Percentiles rank a stretch among this genome's conserved stretches.
Evolutionary conservation across 2,329 filamentous ascomycete genomes (phyloP).

Genomic region (Lasiodiplodia gonubiensis): DNA sequence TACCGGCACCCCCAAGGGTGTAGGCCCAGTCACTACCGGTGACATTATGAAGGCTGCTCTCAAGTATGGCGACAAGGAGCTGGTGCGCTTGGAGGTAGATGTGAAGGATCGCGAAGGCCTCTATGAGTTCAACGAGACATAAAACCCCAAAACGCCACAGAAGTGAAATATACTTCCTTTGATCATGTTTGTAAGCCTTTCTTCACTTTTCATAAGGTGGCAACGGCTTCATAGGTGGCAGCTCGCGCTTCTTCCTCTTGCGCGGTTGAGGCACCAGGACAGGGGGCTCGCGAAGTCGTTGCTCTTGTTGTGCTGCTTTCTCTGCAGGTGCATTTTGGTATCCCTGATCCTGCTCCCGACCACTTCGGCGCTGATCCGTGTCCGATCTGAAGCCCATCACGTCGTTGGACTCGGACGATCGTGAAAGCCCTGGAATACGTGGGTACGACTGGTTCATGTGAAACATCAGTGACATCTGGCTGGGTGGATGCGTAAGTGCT

Average conservation of each 20-base stretch:
- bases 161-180: neutral
- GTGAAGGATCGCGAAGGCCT: constrained; percentile 79
- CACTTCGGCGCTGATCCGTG: neutral
- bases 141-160: constrained; percentile 30
- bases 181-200: neutral
- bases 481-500: neutral
- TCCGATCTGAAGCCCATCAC: neutral
- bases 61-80: constrained; percentile 69
- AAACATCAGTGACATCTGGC: neutral
- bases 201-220: neutral
- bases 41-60: constrained; percentile 88
- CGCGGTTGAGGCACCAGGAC: neutral
- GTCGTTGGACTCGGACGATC: neutral
- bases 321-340: neutral
- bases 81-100: constrained; percentile 80
- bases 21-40: constrained; percentile 82
- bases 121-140: constrained; percentile 71
- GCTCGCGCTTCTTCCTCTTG: constrained; percentile 2
- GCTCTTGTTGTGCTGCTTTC: neutral
- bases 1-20: constrained; percentile 97
- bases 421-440: neutral
- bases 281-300: neutral
- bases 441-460: constrained; percentile 29
- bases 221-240: neutral
- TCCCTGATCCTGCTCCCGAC: neutral